phyloP scores from a whole-genome alignment of 352 stramenopile genomes.

The Phytophthora pluvialis region DNA sequence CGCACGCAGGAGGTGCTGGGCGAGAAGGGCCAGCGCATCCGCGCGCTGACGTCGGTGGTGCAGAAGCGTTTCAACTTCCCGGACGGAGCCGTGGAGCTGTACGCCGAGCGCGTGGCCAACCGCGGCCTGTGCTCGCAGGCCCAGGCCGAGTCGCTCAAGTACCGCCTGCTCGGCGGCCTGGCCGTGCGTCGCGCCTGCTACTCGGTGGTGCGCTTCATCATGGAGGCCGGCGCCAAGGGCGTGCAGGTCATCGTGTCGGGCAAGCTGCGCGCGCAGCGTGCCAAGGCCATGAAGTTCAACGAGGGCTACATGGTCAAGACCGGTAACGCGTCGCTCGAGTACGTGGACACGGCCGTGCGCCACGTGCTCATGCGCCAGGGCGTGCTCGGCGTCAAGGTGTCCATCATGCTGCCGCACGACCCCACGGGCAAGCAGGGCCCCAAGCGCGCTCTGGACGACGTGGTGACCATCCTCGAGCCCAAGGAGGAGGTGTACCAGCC shows the following conservation, averaged over 20 bases:
- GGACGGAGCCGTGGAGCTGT: constrained; percentile 96
- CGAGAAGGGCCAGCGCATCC: constrained; percentile 99
- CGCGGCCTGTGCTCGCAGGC: constrained; percentile 98
- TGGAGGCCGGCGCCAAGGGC: constrained; percentile 99
- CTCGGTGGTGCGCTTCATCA: constrained; percentile 99
- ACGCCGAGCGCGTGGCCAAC: constrained; percentile 98
- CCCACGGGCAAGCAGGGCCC: constrained; percentile 96
- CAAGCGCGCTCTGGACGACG: constrained; percentile 98
- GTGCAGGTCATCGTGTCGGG: constrained; percentile 99
- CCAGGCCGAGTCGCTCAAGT: constrained; percentile 99
- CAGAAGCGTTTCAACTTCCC: constrained; percentile 99
- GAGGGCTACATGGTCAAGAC: constrained; percentile 99
- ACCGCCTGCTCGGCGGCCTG: constrained; percentile 98
- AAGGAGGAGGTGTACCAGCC: constrained; percentile 95
- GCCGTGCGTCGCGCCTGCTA: constrained; percentile 99
- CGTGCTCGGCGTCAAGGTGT: constrained; percentile 99
- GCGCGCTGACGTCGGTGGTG: constrained; percentile 98
- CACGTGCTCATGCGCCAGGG: constrained; percentile 99
- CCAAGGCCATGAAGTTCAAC: constrained; percentile 99
- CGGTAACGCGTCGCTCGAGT: constrained; percentile 97
- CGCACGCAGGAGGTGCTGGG: constrained; percentile 99
- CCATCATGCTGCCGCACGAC: constrained; percentile 99
- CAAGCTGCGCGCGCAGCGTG: constrained; percentile 99
- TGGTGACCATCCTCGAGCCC: constrained; percentile 99
- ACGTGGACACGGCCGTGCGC: constrained; percentile 98